These are phyloP conservation scores for Cordyceps tenuipes DNA, from an alignment of 2,329 filamentous ascomycete genomes.

Conservation along the genomic window DNA sequence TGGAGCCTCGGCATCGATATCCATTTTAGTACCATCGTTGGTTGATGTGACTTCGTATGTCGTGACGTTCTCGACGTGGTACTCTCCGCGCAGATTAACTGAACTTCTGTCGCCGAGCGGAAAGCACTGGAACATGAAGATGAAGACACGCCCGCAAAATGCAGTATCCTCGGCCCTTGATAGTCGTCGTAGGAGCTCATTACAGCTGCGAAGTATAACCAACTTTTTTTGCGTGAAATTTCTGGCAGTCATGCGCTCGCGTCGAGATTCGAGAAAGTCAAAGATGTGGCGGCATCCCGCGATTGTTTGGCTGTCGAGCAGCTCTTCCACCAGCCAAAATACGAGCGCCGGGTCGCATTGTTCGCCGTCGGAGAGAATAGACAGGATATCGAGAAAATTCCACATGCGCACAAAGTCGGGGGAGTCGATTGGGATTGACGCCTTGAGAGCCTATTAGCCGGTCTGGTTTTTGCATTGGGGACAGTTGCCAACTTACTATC, in stretches of 20 bases:
- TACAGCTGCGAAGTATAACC: slow-evolving; percentile 87
- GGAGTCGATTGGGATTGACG: slow-evolving; percentile 65
- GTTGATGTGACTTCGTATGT: slow-evolving; percentile 52
- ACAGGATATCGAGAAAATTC: slow-evolving; percentile 90
- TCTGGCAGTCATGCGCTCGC: slow-evolving; percentile 76
- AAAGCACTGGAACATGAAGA: slow-evolving; percentile 97
- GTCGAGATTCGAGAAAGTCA: slow-evolving; percentile 86
- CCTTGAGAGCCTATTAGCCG: slow-evolving; percentile 42
- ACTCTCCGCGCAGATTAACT: slow-evolving; percentile 92
- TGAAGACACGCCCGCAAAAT: slow-evolving; percentile 95
- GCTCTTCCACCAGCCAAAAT: slow-evolving; percentile 87
- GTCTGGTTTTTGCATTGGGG: slow-evolving; percentile 14
- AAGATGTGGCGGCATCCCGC: slow-evolving; percentile 86
- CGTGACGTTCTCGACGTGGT: slow-evolving; percentile 90
- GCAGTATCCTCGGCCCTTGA: slow-evolving; percentile 96
- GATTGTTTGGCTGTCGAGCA: slow-evolving; percentile 93
- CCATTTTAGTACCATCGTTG: slow-evolving; percentile 41
- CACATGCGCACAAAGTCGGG: slow-evolving; percentile 76
- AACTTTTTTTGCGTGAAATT: slow-evolving; percentile 78
- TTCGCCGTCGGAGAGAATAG: slow-evolving; percentile 76
- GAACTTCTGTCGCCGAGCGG: slow-evolving; percentile 94
- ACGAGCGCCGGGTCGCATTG: slow-evolving; percentile 70
- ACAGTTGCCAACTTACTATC: slow-evolving; percentile 49
- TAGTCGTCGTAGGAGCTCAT: slow-evolving; percentile 83
- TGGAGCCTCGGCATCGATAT: slow-evolving; percentile 49